These are phyloP conservation scores for Combretum micranthum DNA, from an alignment of 345 rosid species.

Conservation along the genomic window DNA sequence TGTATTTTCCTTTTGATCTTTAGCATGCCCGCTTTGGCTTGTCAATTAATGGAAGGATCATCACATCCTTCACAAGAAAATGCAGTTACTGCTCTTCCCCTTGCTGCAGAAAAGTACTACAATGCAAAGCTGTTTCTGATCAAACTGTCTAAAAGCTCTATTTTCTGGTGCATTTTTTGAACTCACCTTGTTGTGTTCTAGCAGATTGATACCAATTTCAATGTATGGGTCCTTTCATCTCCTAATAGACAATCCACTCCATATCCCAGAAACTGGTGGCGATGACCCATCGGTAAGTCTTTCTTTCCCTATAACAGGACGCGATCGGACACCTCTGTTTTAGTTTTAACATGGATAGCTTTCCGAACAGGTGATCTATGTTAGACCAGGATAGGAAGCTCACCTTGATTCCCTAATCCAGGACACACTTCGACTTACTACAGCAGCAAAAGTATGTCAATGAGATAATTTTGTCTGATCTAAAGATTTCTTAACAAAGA, in stretches of 20 bases:
- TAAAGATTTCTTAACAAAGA: too few relatives aligned
- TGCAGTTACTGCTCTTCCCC: slow-evolving; percentile 68
- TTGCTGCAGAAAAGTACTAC: slow-evolving; percentile 44
- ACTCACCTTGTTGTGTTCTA: background rate
- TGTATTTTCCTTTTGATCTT: background rate
- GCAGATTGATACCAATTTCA: slow-evolving; percentile 70
- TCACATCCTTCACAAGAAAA: slow-evolving; percentile 48
- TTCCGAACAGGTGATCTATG: slow-evolving; percentile 65
- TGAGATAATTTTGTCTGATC: too few relatives aligned
- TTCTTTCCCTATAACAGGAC: background rate
- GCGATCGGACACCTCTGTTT: background rate
- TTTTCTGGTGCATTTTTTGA: background rate
- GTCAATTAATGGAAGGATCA: slow-evolving; percentile 73
- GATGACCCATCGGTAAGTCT: slow-evolving; percentile 77
- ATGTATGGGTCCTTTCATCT: slow-evolving; percentile 72
- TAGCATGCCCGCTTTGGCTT: slow-evolving; percentile 95
- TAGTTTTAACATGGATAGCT: background rate
- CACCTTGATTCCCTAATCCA: slow-evolving; percentile 67
- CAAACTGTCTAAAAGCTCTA: too few relatives aligned
- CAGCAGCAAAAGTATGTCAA: slow-evolving; percentile 34
- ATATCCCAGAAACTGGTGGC: slow-evolving; percentile 58
- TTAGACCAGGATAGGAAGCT: slow-evolving; percentile 73
- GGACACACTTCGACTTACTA: slow-evolving; percentile 58
- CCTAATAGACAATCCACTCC: slow-evolving; percentile 21
- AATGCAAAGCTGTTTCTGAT: background rate